phyloP scores from a whole-genome alignment of 2,329 filamentous ascomycete species.

The Penicillium olsonii region DNA sequence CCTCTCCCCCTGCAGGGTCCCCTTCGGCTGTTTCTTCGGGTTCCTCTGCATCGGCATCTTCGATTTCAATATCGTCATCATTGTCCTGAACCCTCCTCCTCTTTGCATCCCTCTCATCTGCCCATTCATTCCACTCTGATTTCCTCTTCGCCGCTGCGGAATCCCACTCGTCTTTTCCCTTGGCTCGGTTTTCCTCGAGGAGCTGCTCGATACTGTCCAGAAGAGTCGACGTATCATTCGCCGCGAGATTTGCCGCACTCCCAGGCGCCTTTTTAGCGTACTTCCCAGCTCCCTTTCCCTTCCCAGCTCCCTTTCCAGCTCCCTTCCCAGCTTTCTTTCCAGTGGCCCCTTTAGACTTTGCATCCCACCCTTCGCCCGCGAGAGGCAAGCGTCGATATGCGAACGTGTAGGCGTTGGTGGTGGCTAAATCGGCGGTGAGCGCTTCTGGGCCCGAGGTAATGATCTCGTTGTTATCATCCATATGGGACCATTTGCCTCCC shows the following conservation, averaged over 20 bases:
- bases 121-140: not conserved
- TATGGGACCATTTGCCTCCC: constrained; percentile 16
- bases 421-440: not conserved
- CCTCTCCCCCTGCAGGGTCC: too few relatives aligned
- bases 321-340: too few relatives aligned
- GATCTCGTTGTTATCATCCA: not conserved
- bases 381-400: constrained; percentile 15
- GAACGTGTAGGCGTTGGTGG: constrained; percentile 17
- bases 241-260: too few relatives aligned
- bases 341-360: too few relatives aligned
- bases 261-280: too few relatives aligned
- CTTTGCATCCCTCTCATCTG: not conserved
- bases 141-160: not conserved
- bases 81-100: not conserved
- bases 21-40: not conserved
- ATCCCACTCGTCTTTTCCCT: not conserved
- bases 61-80: not conserved
- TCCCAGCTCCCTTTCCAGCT: too few relatives aligned
- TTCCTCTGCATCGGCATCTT: not conserved
- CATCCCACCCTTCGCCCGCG: too few relatives aligned
- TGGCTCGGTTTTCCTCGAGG: not conserved
- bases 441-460: not conserved
- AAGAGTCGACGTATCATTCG: too few relatives aligned
- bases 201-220: not conserved
- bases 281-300: too few relatives aligned